phyloP scores from a whole-genome alignment of 352 stramenopile genomes.

The Peronosclerospora sorghi region DNA sequence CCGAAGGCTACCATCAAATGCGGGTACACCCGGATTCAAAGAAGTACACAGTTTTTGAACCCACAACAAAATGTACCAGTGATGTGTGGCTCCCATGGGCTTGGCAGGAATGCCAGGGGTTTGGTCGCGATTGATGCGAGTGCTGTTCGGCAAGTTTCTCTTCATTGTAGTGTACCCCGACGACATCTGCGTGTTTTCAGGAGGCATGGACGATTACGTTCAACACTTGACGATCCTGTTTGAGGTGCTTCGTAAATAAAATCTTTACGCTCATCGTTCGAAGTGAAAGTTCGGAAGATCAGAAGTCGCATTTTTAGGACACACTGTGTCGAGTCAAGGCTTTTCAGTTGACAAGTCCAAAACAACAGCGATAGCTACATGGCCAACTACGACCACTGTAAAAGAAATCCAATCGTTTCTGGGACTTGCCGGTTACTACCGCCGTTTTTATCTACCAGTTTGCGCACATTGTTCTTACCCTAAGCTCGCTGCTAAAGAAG shows the following conservation, averaged over 20 bases:
- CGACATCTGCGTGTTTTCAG: neutral
- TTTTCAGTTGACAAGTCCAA: neutral
- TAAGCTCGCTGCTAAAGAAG: neutral
- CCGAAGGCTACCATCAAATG: no score
- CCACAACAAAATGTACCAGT: no score
- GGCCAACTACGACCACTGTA: neutral
- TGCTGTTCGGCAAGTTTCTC: neutral
- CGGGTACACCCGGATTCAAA: no score
- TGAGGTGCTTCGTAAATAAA: neutral
- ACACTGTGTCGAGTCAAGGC: neutral
- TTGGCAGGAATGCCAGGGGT: neutral
- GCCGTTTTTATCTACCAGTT: neutral
- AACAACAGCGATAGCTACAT: neutral
- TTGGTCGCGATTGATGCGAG: neutral
- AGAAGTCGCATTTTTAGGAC: neutral
- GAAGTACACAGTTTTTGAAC: no score
- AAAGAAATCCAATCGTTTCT: conserved; percentile 1
- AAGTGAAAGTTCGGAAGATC: neutral
- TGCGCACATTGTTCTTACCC: neutral
- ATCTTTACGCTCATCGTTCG: neutral
- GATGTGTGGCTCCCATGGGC: neutral
- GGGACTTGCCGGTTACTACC: neutral
- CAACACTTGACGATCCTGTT: neutral
- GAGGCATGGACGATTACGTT: neutral
- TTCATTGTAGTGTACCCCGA: neutral